Base-by-base conservation (phyloP, 2,329 filamentous ascomycete species). In the Neobulgaria alba region DNA sequence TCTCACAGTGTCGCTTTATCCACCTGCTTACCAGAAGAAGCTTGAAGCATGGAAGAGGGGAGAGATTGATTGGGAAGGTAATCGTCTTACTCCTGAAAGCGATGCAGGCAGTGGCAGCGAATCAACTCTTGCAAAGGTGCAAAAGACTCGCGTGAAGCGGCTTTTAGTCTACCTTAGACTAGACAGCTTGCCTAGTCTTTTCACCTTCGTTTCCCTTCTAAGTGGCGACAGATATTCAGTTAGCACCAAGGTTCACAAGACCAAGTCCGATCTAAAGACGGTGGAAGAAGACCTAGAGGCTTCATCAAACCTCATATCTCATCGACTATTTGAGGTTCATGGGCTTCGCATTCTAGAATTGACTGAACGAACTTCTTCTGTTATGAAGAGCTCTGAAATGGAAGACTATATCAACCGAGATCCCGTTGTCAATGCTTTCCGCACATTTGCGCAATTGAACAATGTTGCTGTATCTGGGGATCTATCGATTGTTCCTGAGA, bases 311-410 rank as follows among this genome's bases (percentile, higher is more conserved):
- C 32, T 50, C 7, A 46, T 38, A 3, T 38, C 46, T 12, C 50
- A 48, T 39, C 32, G 48, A 37, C 46, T 48, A 17, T 50, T 48
- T 41, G 50, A 51, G 42, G 43, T 50, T 42, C 86, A 94, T 54
- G 90, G 88, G 21, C 66, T 95, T n/a, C 82, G 89, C 10, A 73
- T 96, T 12, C 65, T 93, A 36, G 85, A 93, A 57, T 74, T 96
- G 10, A 93, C 86, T 0, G 89, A 95, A 54, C 87, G 90, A 72
- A 84, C 86, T 31, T 95, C 90, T 1, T 89, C 88, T 14, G 90
- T 95, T 53, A 96, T 96, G 90, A 82, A 86, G 53, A 86, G 94
- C 9, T 82, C 87, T 0, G 87, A 93, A 56, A 72, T 82, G 3
- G 82, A 88, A 29, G 85, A 92, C 36, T 73, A 79, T 46, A 75